phyloP scores from a whole-genome alignment of 2,329 filamentous ascomycete species.

The Aspergillus alliaceus region DNA sequence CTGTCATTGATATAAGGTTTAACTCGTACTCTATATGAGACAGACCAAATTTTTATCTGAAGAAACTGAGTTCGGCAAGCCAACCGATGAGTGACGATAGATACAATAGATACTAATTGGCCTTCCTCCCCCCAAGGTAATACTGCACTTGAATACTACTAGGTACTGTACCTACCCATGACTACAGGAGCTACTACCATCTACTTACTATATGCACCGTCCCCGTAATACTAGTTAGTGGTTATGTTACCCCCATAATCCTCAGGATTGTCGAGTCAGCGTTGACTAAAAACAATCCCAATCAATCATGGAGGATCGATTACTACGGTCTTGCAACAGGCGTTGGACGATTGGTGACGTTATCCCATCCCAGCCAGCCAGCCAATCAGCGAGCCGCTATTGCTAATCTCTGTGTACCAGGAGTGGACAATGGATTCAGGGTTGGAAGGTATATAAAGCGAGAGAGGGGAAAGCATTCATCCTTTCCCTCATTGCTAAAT shows the following conservation, averaged over 20 bases:
- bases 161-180: too few relatives aligned
- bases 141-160: too few relatives aligned
- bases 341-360: not conserved
- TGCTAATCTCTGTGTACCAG: constrained; percentile 20
- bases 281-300: not conserved
- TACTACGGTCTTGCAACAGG: not conserved
- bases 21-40: not conserved
- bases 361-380: not conserved
- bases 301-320: not conserved
- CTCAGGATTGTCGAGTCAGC: not conserved
- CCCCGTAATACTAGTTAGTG: too few relatives aligned
- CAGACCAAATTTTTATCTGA: not conserved
- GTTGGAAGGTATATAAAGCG: constrained; percentile 17
- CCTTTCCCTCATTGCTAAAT: too few relatives aligned
- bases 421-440: not conserved
- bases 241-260: too few relatives aligned
- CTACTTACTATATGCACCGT: too few relatives aligned
- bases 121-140: too few relatives aligned
- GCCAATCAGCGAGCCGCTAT: constrained; percentile 27
- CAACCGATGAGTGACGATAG: not conserved
- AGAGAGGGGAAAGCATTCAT: too few relatives aligned
- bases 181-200: too few relatives aligned
- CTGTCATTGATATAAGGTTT: not conserved
- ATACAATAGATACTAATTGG: too few relatives aligned
- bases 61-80: not conserved